Evolutionary conservation across 1,139 yeast species (phyloP), one percentile per base, ranked within the genome.

Genomic region (Sugiyamaella sp.): DNA sequence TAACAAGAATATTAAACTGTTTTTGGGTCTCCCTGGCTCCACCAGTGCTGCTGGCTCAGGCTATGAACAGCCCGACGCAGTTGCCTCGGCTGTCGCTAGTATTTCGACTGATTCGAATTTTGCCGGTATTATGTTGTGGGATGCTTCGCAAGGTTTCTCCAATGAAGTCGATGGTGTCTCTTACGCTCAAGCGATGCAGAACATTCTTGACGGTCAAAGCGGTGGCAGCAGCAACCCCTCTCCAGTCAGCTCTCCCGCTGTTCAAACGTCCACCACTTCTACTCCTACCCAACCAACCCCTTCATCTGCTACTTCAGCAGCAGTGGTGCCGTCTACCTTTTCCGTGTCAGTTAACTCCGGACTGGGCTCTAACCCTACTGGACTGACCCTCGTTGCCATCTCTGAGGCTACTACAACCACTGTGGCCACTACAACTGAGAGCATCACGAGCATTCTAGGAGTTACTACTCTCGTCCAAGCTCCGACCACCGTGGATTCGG

Each of bases 61-160:
- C 47, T 86, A 86, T 48, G 32, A 35, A 29, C 54, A 47, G 16
- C 62, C 63, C 20, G 48, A 54, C 12, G 57, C 59, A n/a, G 61
- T 69, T 35, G 48, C 60, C 43, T 33, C 55, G 10, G 61, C 68
- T 46, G 57, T 66, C 40, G 25, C 60, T 19, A 59, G 69, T 3
- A 75, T 83, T 53, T 71, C 77, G 46, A 63, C 72, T 43, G 69
- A 74, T 50, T 63, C 77, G 6, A 69, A 79, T 52, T 88, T 90
- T 65, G 97, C 95, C 59, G 97, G 97, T 67, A 79, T 90, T 63
- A 83, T 88, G 74, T 72, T 89, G 58, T 90, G 97, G 97, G 97
- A 90, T 71, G 96, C 96, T 51, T 85, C 95, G 52, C 89, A 86
- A 69, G 90, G 86, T 14, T 80, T 77, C 67, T 67, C 77, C 19